phyloP scores from a whole-genome alignment of 257 asterid genomes.

The Scutellaria baicalensis region DNA sequence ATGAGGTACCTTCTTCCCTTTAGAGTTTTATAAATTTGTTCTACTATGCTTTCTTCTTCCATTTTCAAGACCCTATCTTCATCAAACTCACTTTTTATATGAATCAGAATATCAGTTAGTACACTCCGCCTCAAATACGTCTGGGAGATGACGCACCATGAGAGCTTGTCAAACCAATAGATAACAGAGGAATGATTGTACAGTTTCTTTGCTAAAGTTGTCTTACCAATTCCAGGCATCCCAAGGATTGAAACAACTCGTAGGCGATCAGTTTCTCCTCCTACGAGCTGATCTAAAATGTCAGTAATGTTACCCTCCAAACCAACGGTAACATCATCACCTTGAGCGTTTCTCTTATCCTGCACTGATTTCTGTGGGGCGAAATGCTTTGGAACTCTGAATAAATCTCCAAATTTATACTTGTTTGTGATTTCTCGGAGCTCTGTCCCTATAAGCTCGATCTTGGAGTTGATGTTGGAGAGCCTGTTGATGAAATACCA shows the following conservation, averaged over 20 bases:
- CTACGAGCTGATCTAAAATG: not conserved
- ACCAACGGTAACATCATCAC: not conserved
- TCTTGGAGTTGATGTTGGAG: not conserved
- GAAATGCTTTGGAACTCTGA: not conserved
- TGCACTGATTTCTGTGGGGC: not conserved
- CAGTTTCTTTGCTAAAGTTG: not conserved
- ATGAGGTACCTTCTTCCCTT: not conserved
- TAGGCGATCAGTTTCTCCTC: not conserved
- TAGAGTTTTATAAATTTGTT: not conserved
- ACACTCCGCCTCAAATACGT: not conserved
- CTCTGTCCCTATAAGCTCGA: not conserved
- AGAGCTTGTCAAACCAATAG: not conserved
- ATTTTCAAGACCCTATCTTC: not conserved
- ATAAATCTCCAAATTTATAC: not conserved
- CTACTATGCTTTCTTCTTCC: not conserved
- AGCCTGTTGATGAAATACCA: not conserved
- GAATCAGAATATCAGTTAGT: not conserved
- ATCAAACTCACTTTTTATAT: not conserved
- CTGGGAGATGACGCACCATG: not conserved
- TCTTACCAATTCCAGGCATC: constrained; percentile 4
- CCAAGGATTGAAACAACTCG: not conserved
- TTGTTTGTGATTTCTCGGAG: not conserved
- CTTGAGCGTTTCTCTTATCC: not conserved
- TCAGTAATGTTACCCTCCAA: not conserved
- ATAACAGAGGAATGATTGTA: not conserved